Conservation (phyloP, 2,329 filamentous ascomycete species). For the Balansia obtecta region DNA sequence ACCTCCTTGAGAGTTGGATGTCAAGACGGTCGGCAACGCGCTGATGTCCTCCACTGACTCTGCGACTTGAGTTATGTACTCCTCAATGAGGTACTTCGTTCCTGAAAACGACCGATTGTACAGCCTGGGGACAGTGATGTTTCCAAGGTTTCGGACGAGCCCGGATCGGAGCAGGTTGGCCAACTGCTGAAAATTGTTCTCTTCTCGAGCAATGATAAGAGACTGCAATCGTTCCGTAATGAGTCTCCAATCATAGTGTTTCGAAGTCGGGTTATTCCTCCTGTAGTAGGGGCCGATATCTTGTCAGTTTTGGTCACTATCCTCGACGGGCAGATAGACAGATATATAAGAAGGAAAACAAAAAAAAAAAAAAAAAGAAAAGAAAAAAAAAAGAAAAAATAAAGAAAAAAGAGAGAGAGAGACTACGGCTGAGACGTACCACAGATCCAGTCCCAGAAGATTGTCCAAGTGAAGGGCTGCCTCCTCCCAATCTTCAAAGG, state of each 20-base stretch:
- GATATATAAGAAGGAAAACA: too few relatives aligned
- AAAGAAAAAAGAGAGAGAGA: not conserved
- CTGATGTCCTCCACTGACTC: constrained; percentile 69
- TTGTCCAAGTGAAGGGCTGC: constrained; percentile 76
- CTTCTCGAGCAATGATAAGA: constrained; percentile 55
- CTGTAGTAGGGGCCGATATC: constrained; percentile 25
- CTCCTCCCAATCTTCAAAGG: constrained; percentile 78
- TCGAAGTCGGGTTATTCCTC: constrained; percentile 70
- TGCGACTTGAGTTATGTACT: constrained; percentile 79
- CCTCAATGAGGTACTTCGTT: constrained; percentile 81
- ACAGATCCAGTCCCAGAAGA: constrained; percentile 67
- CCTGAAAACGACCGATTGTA: constrained; percentile 80
- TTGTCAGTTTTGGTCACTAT: not conserved
- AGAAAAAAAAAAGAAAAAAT: too few relatives aligned
- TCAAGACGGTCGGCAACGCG: constrained; percentile 44
- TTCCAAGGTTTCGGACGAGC: constrained; percentile 75
- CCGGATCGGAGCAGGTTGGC: constrained; percentile 72
- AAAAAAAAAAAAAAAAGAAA: too few relatives aligned
- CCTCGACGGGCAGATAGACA: too few relatives aligned
- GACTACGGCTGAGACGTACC: constrained; percentile 33
- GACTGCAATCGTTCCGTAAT: constrained; percentile 66
- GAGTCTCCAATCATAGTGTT: constrained; percentile 75
- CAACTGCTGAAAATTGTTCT: constrained; percentile 59
- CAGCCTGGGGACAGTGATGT: constrained; percentile 69
- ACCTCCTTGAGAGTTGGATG: constrained; percentile 18